Conservation (phyloP, 371 early-diverging fungal species). For the Mucor irregularis region DNA sequence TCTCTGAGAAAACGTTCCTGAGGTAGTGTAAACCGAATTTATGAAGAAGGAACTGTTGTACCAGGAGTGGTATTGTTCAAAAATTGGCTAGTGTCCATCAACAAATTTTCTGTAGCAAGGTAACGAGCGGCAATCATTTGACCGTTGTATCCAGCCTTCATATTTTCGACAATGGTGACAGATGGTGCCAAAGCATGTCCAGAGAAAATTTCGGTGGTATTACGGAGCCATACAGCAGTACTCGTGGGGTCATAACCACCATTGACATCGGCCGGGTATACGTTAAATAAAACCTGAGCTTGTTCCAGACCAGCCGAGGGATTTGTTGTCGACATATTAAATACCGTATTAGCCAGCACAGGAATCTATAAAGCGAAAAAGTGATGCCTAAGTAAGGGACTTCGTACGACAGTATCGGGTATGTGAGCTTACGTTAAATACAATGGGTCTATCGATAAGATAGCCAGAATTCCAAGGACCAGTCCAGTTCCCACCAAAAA, state of each 20-base stretch:
- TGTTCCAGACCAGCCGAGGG: slow-evolving; percentile 14
- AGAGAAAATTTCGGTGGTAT: slow-evolving; percentile 1
- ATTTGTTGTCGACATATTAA: slow-evolving; percentile 14
- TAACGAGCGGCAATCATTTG: slow-evolving; percentile 7
- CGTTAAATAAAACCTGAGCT: slow-evolving; percentile 5
- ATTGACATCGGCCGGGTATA: not conserved
- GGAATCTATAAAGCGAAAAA: slow-evolving; percentile 4
- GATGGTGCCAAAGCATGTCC: slow-evolving; percentile 6
- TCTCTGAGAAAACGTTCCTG: too few species aligned
- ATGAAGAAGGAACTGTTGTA: too few species aligned
- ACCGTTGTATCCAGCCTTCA: slow-evolving; percentile 3
- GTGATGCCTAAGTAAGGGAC: too few species aligned
- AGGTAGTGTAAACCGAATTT: too few species aligned
- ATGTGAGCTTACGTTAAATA: slow-evolving; percentile 6
- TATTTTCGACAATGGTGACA: slow-evolving; percentile 5
- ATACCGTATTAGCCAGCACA: not conserved
- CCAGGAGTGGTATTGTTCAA: too few species aligned
- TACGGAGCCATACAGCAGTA: slow-evolving; percentile 7
- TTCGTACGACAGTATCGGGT: not conserved
- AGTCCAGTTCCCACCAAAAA: slow-evolving; percentile 14
- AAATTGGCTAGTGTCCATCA: too few species aligned
- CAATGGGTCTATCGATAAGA: slow-evolving; percentile 5
- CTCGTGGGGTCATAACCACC: slow-evolving; percentile 10
- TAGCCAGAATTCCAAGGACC: slow-evolving; percentile 9
- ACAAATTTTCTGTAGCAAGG: not conserved